Evolutionary conservation across 108 stramenopile species (phyloP), one percentile per base, ranked within the genome.

Genomic region (Skeletonema tropicum): DNA sequence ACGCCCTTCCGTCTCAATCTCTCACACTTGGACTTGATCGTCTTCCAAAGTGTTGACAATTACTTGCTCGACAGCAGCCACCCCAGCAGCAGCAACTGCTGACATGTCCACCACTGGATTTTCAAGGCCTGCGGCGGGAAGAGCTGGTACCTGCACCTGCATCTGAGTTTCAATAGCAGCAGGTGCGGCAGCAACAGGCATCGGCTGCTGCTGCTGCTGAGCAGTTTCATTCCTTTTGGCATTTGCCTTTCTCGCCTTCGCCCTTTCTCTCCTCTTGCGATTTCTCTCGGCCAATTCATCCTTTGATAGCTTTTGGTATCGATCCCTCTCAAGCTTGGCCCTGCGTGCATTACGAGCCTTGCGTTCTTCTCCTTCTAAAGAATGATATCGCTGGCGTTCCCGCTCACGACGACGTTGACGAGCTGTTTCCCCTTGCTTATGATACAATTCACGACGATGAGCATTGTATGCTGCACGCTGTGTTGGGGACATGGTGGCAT

Each of bases 401-500:
- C 93, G 70, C 35, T 92, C 89, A 12, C 93, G 79, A 9, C 93
- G 86, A 17, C 88, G 83, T 60, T 90, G 84, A 12, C 93, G 82
- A 21, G 83, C 82, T 29, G 25, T 58, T 57, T 94, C 90, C 23
- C 77, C 86, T 75, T 94, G 93, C 15, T 87, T 88, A 65, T 94
- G 93, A 68, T 94, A 94, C 59, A 92, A 86, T 32, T 92, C 93
- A 12, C 93, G 88, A 30, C 93, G 88, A 73, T 94, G 91, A 21
- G 85, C 77, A 65, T 94, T 94, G 88, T 94, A 94, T 10, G 77
- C 85, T 14, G 87, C 83, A 33, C 93, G 93, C 33, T 89, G 88
- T 36, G 86, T 87, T 15, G 85, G 77, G 7, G 89, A 87, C 93
- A 94, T 94, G 74, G 68, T 66, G 13, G 93, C 88, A 57, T 94